These are phyloP conservation scores for Microascus cirrosus DNA, from an alignment of 2,329 filamentous ascomycete genomes.

Conservation along the genomic window DNA sequence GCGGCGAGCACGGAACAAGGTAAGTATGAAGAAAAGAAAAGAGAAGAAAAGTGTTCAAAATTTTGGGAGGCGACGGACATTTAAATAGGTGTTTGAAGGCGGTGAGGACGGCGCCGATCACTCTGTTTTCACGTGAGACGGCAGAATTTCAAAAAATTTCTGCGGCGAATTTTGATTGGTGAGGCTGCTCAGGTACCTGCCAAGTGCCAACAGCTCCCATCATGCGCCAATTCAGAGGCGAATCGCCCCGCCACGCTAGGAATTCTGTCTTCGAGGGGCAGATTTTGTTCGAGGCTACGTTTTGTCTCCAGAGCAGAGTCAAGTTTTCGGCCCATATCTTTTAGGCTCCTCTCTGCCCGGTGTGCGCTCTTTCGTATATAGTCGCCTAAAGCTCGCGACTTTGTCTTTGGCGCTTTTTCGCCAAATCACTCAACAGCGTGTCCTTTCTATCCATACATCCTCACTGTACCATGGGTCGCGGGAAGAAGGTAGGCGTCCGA, in stretches of 20 bases:
- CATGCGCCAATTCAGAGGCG: background rate
- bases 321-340: background rate
- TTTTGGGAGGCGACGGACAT: background rate
- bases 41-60: slow-evolving; percentile 10
- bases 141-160: slow-evolving; percentile 1
- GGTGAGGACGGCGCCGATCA: slow-evolving; percentile 1
- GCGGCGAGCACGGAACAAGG: slow-evolving; percentile 28
- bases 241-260: background rate
- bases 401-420: background rate
- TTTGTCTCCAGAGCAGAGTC: background rate
- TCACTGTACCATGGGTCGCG: background rate
- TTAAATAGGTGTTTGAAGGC: background rate
- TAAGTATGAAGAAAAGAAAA: slow-evolving; percentile 38
- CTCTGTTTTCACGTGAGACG: background rate
- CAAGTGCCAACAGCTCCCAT: background rate
- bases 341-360: background rate
- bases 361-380: background rate
- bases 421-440: background rate
- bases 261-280: background rate
- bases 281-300: background rate
- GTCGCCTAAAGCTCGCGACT: background rate
- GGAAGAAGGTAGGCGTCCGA: slow-evolving; percentile 1
- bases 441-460: background rate
- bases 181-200: background rate
- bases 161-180: background rate